Percentiles rank a stretch among this genome's conserved stretches.
Evolutionary conservation across 352 stramenopile genomes (phyloP).

Genomic region (Aphanomyces cochlioides): DNA sequence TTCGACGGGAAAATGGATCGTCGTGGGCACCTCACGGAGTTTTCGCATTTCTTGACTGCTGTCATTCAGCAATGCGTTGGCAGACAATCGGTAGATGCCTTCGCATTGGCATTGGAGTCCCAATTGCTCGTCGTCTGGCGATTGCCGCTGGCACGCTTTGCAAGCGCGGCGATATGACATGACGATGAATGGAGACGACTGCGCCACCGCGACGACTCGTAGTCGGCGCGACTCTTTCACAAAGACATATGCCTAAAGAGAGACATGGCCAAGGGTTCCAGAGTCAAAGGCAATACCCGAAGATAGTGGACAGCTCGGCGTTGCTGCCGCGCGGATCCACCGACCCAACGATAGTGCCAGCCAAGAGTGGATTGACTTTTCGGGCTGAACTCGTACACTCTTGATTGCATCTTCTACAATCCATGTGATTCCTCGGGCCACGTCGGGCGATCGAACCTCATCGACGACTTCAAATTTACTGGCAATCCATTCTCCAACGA

Average conservation of each 20-base stretch:
- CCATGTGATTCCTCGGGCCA: not conserved
- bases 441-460: conserved; percentile 8
- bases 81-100: conserved; percentile 28
- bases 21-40: not conserved
- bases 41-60: not conserved
- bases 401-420: conserved; percentile 4
- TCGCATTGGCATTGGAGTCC: conserved; percentile 21
- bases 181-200: conserved; percentile 26
- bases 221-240: conserved; percentile 5
- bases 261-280: not conserved
- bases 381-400: conserved; percentile 26
- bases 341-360: conserved; percentile 29
- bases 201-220: conserved; percentile 1
- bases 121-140: conserved; percentile 13
- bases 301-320: conserved; percentile 22
- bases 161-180: conserved; percentile 29
- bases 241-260: conserved; percentile 24
- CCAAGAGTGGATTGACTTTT: conserved; percentile 19
- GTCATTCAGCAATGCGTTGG: not conserved
- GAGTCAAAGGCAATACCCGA: not conserved
- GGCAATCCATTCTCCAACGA: conserved; percentile 26
- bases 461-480: conserved; percentile 28
- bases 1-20: not conserved
- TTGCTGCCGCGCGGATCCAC: conserved; percentile 25
- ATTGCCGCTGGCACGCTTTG: conserved; percentile 28